A percentile compares a stretch with the other conserved stretches of the same genome.
These are phyloP conservation scores for Selaginella tamariscina DNA, from an alignment of 75 land plant species.

Conservation along the genomic window DNA sequence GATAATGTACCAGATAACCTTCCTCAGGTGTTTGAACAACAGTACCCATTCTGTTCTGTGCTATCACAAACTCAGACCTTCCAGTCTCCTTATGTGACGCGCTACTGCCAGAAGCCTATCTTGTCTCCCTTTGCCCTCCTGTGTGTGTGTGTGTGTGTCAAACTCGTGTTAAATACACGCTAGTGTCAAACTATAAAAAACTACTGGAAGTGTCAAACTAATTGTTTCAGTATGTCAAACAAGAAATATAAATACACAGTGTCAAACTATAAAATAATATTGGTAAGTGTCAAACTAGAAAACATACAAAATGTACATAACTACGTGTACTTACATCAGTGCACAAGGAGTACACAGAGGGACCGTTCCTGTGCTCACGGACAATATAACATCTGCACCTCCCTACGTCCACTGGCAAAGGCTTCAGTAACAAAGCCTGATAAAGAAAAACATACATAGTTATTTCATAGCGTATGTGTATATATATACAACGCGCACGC, in stretches of 20 bases:
- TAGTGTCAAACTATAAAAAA: no score
- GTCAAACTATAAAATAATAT: no score
- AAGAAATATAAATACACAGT: no score
- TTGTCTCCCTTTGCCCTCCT: slow-evolving; percentile 77
- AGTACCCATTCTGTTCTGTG: slow-evolving; percentile 41
- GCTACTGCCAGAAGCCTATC: slow-evolving; percentile 69
- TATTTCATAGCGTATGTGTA: background rate
- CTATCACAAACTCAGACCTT: slow-evolving; percentile 47
- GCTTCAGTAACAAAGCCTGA: slow-evolving; percentile 42
- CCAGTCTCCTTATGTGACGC: slow-evolving; percentile 39
- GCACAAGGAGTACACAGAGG: slow-evolving; percentile 48
- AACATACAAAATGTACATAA: no score
- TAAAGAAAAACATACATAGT: slow-evolving; percentile 8
- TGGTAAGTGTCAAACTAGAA: no score
- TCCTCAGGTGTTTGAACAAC: slow-evolving; percentile 39
- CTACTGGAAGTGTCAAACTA: no score
- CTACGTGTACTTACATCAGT: slow-evolving; percentile 49
- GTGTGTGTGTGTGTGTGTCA: no score
- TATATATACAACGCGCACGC: background rate
- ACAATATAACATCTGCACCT: slow-evolving; percentile 64
- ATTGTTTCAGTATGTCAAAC: no score
- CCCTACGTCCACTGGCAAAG: slow-evolving; percentile 64
- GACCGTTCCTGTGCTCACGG: slow-evolving; percentile 33
- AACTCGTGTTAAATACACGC: no score
- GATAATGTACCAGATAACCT: slow-evolving; percentile 42